Evolutionary conservation across 768 basidiomycete species (phyloP), one percentile per base, ranked within the genome.

Genomic region (Tylopilus sp.): DNA sequence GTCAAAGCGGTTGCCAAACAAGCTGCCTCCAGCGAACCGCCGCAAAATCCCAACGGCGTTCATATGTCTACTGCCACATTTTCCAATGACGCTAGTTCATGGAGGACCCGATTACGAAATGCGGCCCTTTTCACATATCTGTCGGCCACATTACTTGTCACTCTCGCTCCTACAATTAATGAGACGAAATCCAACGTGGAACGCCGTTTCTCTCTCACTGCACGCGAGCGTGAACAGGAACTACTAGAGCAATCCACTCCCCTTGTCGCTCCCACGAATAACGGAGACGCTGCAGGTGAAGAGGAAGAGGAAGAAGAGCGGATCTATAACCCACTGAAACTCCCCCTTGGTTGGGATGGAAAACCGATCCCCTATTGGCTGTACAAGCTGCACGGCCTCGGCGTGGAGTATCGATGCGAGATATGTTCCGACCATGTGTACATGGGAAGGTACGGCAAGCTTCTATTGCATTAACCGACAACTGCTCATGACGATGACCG

Each of bases 321-420:
- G 59, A 94, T 99, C 30, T 99, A 98, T 71, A 99, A 99, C 60
- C 97, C 97, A 41, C 81, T 98, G 44, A 98, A 98, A 72, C 75
- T 98, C 38, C 97, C 97, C 13, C 77, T 98, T 20, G 93, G 93
- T 5, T 98, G 94, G 94, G 97, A 99, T 64, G 95, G 95, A 28
- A 98, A 98, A 66, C 97, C 97, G 18, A 99, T 99, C 62, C 97
- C 97, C 30, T 98, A 95, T 66, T 98, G 95, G 95, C 61, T 99
- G 48, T 99, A 95, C 75, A 98, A 98, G 71, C 73, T 99, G 33
- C 97, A 99, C 65, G 97, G 97, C 9, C 77, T 98, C 33, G 97
- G 97, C n/a, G 94, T 97, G 25, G 92, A 95, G 69, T 99, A 98
- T 69, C 82, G 85, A 50, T 99, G 97, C 61, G 95, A 98, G 73